Percentiles rank a stretch among this genome's conserved stretches.
Conservation (phyloP, 306 rosid species). For the Argentina anserina region DNA sequence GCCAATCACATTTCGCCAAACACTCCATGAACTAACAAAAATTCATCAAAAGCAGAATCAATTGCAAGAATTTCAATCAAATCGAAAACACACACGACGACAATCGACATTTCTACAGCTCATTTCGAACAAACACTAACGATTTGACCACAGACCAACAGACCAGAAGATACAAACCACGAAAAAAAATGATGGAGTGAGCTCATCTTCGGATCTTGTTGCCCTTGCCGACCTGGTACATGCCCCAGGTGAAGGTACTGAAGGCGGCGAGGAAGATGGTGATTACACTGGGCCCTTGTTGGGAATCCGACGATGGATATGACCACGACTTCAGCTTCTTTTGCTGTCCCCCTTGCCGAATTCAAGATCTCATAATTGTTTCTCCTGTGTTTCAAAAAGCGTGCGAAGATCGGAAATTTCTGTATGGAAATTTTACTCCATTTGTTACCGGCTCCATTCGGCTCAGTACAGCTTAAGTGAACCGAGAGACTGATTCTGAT, state of each 20-base stretch:
- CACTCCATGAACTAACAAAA: background rate
- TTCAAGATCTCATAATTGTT: too few relatives aligned
- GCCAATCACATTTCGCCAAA: background rate
- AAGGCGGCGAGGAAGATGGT: slow-evolving; percentile 74
- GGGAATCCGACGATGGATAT: slow-evolving; percentile 95
- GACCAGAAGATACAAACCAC: background rate
- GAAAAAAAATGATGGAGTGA: background rate
- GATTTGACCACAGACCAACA: background rate
- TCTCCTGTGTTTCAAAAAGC: too few relatives aligned
- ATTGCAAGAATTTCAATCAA: background rate
- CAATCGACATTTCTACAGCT: background rate
- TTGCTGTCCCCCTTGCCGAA: too few relatives aligned
- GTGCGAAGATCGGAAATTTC: too few relatives aligned
- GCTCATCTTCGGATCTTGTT: slow-evolving; percentile 86
- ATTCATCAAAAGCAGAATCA: background rate
- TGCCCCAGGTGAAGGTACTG: slow-evolving; percentile 91
- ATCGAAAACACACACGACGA: background rate
- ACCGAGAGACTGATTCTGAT: too few relatives aligned
- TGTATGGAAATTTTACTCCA: too few relatives aligned
- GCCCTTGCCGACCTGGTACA: slow-evolving; percentile 98
- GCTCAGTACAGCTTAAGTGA: too few relatives aligned
- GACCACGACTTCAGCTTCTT: too few relatives aligned
- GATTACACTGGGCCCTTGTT: slow-evolving; percentile 84
- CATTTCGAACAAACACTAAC: background rate
- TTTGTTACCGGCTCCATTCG: too few relatives aligned